These are phyloP conservation scores for Lichina pygmaea DNA, from an alignment of 495 filamentous ascomycete species.

Conservation along the genomic window DNA sequence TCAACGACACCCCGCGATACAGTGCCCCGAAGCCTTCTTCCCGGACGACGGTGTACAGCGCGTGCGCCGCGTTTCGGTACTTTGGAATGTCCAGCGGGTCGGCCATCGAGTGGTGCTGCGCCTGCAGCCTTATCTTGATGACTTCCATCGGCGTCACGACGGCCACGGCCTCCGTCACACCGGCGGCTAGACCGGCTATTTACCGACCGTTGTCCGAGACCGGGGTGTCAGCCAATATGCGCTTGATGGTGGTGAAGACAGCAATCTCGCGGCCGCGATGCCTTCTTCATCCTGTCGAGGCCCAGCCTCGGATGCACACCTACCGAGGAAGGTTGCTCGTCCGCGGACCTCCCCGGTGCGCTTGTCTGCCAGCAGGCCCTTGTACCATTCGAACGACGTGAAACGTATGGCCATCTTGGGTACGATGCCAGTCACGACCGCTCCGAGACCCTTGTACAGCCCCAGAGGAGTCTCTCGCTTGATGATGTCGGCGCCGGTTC, in stretches of 20 bases:
- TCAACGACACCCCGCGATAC: conserved; percentile 82
- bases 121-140: conserved; percentile 91
- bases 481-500: conserved; percentile 69
- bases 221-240: no score
- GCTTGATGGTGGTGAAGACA: no score
- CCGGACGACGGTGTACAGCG: conserved; percentile 67
- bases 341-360: conserved; percentile 42
- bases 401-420: conserved; percentile 99
- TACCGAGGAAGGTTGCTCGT: conserved; percentile 58
- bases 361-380: conserved; percentile 47
- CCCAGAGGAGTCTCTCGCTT: conserved; percentile 70
- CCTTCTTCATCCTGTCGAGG: no score
- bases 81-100: conserved; percentile 79
- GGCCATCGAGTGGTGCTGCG: conserved; percentile 84
- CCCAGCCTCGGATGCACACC: conserved; percentile 2
- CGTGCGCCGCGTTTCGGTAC: conserved; percentile 94
- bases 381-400: conserved; percentile 91
- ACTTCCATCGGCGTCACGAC: conserved; percentile 98
- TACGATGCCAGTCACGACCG: conserved; percentile 87
- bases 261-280: no score
- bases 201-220: neutral
- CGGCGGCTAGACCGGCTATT: conserved; percentile 64
- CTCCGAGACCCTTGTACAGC: conserved; percentile 90
- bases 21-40: conserved; percentile 75
- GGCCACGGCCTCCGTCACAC: conserved; percentile 85